Base-by-base conservation (phyloP, 1,284 basidiomycete genomes). In the Rhodotorula glutinis region DNA sequence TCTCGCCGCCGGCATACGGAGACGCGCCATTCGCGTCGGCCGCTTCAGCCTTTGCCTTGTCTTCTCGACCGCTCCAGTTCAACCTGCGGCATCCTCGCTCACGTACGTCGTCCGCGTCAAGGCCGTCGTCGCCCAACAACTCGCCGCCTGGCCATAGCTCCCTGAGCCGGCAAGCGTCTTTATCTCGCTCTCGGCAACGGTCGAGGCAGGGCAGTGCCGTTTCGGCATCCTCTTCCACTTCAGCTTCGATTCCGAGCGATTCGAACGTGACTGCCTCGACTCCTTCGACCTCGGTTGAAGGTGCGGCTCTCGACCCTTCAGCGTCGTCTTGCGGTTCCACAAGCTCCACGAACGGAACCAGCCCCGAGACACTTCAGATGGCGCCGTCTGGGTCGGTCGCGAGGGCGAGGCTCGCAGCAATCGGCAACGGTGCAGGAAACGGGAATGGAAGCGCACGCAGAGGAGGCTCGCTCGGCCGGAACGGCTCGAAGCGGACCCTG, bases 251-350 rank as follows among this genome's bases (percentile, higher is more conserved):
- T 27, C 49, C 49, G 49, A 51, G 49, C 49, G 49, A 51, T 8
- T 51, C 49, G 49, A 51, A 51, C 17, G 49, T 13, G 47, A 53
- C 30, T 58, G 52, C 49, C 30, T 63, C 67, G 23, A 66, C 67
- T 23, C 67, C 67, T 17, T 62, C 67, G 23, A 69, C 67, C 8
- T 62, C 60, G 13, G 56, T 69, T 33, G 67, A 69, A 30, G 60
- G 53, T n/a, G 49, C 49, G 14, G 49, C 25, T 3, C 21, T 27
- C 49, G 11, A 57, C n/a, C 43, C 60, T 17, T 29, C 44, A 27
- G 53, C 47, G 33, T 55, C 60, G 17, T 46, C 63, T 19, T 59
- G 47, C 38, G 51, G 33, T 4, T 30, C 51, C 47, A 58, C 56
- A 13, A 51, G 61, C 46, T 54, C 44, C 38, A 52, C 47, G 21